These are phyloP conservation scores for Prosopis cineraria DNA, from an alignment of 306 rosid genomes.

Conservation along the genomic window DNA sequence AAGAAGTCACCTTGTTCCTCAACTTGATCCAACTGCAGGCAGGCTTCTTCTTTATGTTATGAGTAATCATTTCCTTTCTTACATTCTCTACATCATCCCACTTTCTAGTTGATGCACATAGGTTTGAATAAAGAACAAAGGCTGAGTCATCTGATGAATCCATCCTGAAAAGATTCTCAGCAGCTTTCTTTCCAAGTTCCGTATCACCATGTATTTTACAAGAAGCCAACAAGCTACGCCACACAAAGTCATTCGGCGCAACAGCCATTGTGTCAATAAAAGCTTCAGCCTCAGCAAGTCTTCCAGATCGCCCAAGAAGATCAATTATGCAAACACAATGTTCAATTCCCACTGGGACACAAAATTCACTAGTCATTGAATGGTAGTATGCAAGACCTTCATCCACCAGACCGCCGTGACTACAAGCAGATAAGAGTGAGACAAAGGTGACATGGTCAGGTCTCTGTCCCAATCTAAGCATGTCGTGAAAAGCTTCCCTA, in stretches of 20 bases:
- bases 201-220: slow-evolving; percentile 79
- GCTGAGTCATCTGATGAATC: slow-evolving; percentile 87
- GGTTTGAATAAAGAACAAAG: slow-evolving; percentile 83
- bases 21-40: slow-evolving; percentile 92
- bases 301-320: slow-evolving; percentile 95
- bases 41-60: slow-evolving; percentile 72
- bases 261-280: slow-evolving; percentile 68
- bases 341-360: slow-evolving; percentile 67
- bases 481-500: slow-evolving; percentile 69
- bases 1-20: slow-evolving; percentile 63
- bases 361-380: slow-evolving; percentile 62
- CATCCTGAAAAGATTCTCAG: slow-evolving; percentile 63
- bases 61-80: slow-evolving; percentile 68
- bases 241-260: slow-evolving; percentile 69
- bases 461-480: slow-evolving; percentile 63
- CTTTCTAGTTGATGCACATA: slow-evolving; percentile 72
- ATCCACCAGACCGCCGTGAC: slow-evolving; percentile 87
- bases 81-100: slow-evolving; percentile 88
- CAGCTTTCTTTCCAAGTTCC: slow-evolving; percentile 78
- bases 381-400: slow-evolving; percentile 83
- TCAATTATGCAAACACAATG: slow-evolving; percentile 90
- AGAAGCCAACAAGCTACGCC: slow-evolving; percentile 89
- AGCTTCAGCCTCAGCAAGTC: slow-evolving; percentile 76
- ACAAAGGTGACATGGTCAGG: slow-evolving; percentile 94
- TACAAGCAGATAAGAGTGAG: slow-evolving; percentile 88